Percentiles rank a stretch among this genome's conserved stretches.
Evolutionary conservation across 2,329 filamentous ascomycete species (phyloP).

Genomic region (Aspergillus oerlinghausenensis): DNA sequence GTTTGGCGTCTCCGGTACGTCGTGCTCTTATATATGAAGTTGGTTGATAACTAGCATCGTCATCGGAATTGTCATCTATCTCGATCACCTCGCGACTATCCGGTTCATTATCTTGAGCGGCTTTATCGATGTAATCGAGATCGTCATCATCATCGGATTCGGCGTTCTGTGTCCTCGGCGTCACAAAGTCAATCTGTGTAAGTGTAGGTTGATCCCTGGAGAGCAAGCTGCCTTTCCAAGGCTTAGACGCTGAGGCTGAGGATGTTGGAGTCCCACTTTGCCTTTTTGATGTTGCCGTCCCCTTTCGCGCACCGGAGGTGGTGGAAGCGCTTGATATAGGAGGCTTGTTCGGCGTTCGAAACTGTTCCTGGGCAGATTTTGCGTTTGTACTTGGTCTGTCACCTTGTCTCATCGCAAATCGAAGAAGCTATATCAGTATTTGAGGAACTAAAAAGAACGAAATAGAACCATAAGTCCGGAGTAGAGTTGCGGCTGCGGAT

Average conservation of each 20-base stretch:
- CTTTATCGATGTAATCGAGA: conserved; percentile 28
- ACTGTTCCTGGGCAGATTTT: conserved; percentile 14
- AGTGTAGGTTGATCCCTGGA: conserved; percentile 35
- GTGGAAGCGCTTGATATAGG: conserved; percentile 6
- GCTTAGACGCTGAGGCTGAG: conserved; percentile 15
- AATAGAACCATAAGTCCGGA: conserved; percentile 4
- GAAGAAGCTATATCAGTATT: not conserved
- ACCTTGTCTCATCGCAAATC: conserved; percentile 27
- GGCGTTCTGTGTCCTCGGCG: conserved; percentile 14
- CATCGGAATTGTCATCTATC: conserved; percentile 21
- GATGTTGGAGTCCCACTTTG: conserved; percentile 11
- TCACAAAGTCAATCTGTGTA: conserved; percentile 40
- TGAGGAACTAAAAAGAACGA: not conserved
- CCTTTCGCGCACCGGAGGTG: conserved; percentile 15
- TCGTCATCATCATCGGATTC: conserved; percentile 17
- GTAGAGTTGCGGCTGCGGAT: conserved; percentile 7
- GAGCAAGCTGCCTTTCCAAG: conserved; percentile 15
- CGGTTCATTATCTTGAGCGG: not conserved
- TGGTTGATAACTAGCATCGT: conserved; percentile 20
- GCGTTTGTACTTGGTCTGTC: conserved; percentile 11
- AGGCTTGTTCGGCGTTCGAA: conserved; percentile 19
- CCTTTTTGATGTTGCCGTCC: conserved; percentile 9
- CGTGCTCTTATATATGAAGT: conserved; percentile 7
- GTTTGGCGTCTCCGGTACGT: conserved; percentile 6
- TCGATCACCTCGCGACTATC: conserved; percentile 18